Base-by-base conservation (phyloP, 306 rosid genomes). In the Begonia masoniana region DNA sequence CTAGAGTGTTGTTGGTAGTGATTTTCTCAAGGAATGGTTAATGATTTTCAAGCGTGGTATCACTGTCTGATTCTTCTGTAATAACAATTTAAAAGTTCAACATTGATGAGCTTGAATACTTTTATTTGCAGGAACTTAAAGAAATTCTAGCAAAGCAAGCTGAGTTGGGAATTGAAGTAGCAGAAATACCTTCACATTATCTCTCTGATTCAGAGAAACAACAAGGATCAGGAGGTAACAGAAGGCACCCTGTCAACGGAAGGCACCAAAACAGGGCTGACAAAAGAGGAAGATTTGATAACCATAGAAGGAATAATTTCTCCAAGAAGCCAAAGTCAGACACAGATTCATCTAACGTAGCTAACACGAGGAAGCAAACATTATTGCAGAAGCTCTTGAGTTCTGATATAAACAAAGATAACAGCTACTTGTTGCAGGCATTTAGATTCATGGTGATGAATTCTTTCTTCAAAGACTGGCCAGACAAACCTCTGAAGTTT, bases 121-220 rank as follows among this genome's bases (percentile, higher is more conserved):
- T 11, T 45, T 67, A 51, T 43, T 65, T 72, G 63, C 77, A 74
- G 81, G 84, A 83, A 83, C 96, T 91, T 41, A 79, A 64, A 72
- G 92, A 86, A 49, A 77, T 91, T 79, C 68, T 91, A 66, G 81
- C 88, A 16, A 83, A 81, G 84, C 94, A 91, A 68, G 96, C 87
- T 63, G 87, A 86, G 68, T 67, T 91, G 64, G 99, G 99, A 59
- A 50, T 91, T 62, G 94, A 86, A 91, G 96, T 91, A 55, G 93
- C 96, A 16, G 99, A 91, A 57, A 71, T 91, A 70, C 99, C 99
- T 48, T 52, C 88, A 12, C 31, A 67, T 64, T 86, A 71, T 77
- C 81, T 86, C 48, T 73, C 54, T 64, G 81, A 86, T 63, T 58
- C 65, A 10, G 62, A 58, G 57, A 69, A 68, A 53, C 62, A 57